Evolutionary conservation across 768 basidiomycete species (phyloP).

Genomic region (Boletus rubroflammeus): DNA sequence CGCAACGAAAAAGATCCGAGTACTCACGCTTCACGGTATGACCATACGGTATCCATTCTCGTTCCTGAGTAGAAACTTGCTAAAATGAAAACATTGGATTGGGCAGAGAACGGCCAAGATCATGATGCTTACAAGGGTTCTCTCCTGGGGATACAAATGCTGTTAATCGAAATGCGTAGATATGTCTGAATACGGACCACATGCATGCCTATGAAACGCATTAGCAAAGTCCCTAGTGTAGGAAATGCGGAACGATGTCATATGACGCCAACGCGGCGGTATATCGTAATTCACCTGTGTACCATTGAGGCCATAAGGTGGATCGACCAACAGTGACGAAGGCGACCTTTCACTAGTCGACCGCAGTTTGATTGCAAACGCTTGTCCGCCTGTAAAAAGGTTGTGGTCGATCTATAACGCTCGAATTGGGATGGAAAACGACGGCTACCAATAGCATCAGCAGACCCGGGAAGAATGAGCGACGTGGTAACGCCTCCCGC

Average conservation of each 20-base stretch:
- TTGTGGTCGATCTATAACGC: neutral
- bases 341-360: conserved; percentile 67
- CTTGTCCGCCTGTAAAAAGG: conserved; percentile 57
- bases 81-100: conserved; percentile 2
- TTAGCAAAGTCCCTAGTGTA: neutral
- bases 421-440: neutral
- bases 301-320: conserved; percentile 54
- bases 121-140: conserved; percentile 43
- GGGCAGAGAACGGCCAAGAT: neutral
- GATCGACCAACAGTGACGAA: conserved; percentile 67
- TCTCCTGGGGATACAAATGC: conserved; percentile 38
- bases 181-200: conserved; percentile 36
- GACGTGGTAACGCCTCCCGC: conserved; percentile 74
- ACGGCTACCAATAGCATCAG: conserved; percentile 54
- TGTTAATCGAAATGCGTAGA: neutral
- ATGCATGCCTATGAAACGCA: conserved; percentile 51
- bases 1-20: neutral
- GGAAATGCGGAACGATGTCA: conserved; percentile 32
- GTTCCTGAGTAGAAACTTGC: conserved; percentile 37
- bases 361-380: conserved; percentile 73
- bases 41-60: conserved; percentile 64
- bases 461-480: conserved; percentile 71
- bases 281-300: conserved; percentile 30
- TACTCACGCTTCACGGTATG: conserved; percentile 55
- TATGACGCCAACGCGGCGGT: conserved; percentile 61